Evolutionary conservation across 139 green algal genomes (phyloP).

Genomic region (Ettlia oleoabundans): DNA sequence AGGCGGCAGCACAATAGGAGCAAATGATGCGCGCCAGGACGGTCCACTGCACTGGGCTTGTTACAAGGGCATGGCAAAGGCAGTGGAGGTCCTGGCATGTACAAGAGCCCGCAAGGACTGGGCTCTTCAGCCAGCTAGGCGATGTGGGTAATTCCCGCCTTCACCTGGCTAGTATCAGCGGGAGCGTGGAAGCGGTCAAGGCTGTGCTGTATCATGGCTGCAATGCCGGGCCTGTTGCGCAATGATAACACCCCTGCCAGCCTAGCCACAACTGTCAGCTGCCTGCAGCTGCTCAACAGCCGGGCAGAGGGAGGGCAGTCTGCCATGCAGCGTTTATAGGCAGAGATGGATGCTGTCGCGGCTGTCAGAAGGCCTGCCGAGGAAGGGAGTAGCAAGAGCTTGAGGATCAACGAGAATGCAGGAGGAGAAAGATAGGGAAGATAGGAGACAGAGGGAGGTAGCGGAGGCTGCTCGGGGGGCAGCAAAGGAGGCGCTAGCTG

Average conservation of each 20-base stretch:
- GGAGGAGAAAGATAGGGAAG: neutral
- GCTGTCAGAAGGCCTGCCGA: neutral
- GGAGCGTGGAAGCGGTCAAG: neutral
- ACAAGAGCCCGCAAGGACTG: too few relatives aligned
- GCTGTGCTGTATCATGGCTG: slow-evolving; percentile 13
- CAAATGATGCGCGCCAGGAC: too few relatives aligned
- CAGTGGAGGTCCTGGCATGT: neutral
- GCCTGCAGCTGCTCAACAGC: slow-evolving; percentile 1
- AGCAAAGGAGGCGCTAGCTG: neutral
- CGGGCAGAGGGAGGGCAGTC: neutral
- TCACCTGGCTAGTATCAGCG: neutral
- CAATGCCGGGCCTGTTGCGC: neutral
- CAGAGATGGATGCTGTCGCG: slow-evolving; percentile 11
- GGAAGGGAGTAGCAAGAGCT: neutral
- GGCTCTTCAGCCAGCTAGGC: neutral
- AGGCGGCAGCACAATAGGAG: too few relatives aligned
- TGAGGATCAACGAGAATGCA: neutral
- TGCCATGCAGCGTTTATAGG: neutral
- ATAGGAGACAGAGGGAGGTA: neutral
- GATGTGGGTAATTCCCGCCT: neutral
- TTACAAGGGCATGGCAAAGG: neutral
- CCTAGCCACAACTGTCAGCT: neutral
- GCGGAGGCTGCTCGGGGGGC: neutral
- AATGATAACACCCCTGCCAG: slow-evolving; percentile 13
- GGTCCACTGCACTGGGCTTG: neutral